These are phyloP conservation scores for Cladophialophora psammophila DNA, from an alignment of 2,329 filamentous ascomycete species.

Conservation along the genomic window DNA sequence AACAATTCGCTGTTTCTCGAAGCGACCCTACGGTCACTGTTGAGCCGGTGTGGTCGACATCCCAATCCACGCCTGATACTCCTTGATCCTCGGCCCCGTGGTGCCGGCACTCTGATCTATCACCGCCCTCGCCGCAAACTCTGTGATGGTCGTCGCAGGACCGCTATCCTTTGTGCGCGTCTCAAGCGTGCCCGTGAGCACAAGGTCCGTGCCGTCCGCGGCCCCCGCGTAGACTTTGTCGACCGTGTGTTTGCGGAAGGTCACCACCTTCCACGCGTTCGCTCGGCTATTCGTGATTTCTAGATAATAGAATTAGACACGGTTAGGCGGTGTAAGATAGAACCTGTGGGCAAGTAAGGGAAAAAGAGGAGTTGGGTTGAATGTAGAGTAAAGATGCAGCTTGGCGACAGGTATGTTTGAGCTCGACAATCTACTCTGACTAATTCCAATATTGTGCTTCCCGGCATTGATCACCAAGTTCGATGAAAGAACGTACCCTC, in stretches of 20 bases:
- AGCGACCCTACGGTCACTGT: not conserved
- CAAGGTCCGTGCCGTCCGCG: conserved; percentile 2
- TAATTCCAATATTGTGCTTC: too few relatives aligned
- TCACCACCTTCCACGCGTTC: conserved; percentile 14
- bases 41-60: not conserved
- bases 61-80: conserved; percentile 3
- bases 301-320: not conserved
- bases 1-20: too few relatives aligned
- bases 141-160: not conserved
- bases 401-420: too few relatives aligned
- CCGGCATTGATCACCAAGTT: too few relatives aligned
- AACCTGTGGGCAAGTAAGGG: too few relatives aligned
- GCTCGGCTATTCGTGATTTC: conserved; percentile 16
- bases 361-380: too few relatives aligned
- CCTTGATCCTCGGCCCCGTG: not conserved
- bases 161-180: not conserved
- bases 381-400: too few relatives aligned
- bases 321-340: too few relatives aligned
- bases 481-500: not conserved
- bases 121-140: not conserved
- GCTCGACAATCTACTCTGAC: too few relatives aligned
- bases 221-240: conserved; percentile 11
- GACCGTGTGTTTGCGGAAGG: conserved; percentile 14
- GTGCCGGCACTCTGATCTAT: not conserved
- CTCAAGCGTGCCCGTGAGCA: conserved; percentile 1